Conservation (phyloP, 1,284 basidiomycete genomes). For the Xerocomus nothofagi region DNA sequence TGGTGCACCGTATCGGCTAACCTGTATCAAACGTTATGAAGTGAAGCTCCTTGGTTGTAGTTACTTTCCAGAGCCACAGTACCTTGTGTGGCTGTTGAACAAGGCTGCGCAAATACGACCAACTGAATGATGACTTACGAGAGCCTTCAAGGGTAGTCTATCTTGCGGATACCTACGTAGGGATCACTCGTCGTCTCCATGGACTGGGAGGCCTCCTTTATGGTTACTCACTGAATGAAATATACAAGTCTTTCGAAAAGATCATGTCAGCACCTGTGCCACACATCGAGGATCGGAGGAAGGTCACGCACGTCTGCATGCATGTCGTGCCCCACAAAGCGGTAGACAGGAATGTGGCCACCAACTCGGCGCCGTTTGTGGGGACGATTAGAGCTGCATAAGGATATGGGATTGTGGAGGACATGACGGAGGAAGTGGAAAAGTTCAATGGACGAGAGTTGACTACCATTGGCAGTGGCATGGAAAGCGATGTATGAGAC, state of each 20-base stretch:
- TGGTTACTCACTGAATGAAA: constrained; percentile 2
- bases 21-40: neutral
- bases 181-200: neutral
- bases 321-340: constrained; percentile 16
- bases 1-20: neutral
- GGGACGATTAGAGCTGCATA: too few relatives aligned
- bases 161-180: constrained; percentile 1
- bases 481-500: too few relatives aligned
- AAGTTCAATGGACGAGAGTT: neutral
- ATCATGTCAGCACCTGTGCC: neutral
- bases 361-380: constrained; percentile 10
- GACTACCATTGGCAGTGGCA: too few relatives aligned
- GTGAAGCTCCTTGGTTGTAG: neutral
- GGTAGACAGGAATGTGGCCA: constrained; percentile 8
- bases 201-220: neutral
- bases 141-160: neutral
- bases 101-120: neutral
- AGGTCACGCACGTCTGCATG: constrained; percentile 11
- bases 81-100: neutral
- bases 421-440: neutral
- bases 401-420: neutral
- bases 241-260: neutral
- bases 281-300: neutral
- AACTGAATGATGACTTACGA: neutral
- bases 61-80: constrained; percentile 1